phyloP scores from a whole-genome alignment of 2,329 filamentous ascomycete species.

The Diplodia scrobiculata region DNA sequence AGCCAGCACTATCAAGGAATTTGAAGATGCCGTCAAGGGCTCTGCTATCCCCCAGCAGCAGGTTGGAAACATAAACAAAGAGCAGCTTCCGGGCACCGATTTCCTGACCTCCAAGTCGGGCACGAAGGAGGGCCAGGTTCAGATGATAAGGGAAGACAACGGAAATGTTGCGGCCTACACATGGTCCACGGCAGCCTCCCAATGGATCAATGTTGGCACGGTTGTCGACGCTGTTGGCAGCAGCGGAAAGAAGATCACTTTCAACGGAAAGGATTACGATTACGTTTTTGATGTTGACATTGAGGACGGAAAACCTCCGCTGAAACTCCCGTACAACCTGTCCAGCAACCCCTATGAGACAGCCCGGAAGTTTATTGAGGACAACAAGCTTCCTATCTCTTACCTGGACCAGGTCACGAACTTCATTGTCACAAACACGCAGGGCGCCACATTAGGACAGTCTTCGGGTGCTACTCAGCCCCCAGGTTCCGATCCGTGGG shows the following conservation, averaged over 20 bases:
- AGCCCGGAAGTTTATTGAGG: slow-evolving; percentile 84
- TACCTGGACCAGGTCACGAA: slow-evolving; percentile 92
- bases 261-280: slow-evolving; percentile 87
- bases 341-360: slow-evolving; percentile 91
- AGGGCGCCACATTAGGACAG: slow-evolving; percentile 79
- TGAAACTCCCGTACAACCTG: slow-evolving; percentile 93
- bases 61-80: slow-evolving; percentile 77
- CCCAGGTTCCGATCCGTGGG: slow-evolving; percentile 69
- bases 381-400: slow-evolving; percentile 82
- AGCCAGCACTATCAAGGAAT: slow-evolving; percentile 67
- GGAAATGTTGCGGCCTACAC: slow-evolving; percentile 83
- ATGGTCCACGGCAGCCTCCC: slow-evolving; percentile 68
- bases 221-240: slow-evolving; percentile 88
- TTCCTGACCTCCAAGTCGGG: slow-evolving; percentile 80
- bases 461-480: slow-evolving; percentile 49
- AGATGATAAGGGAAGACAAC: slow-evolving; percentile 82
- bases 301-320: slow-evolving; percentile 85
- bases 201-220: slow-evolving; percentile 90
- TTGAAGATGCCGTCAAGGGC: slow-evolving; percentile 77
- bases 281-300: slow-evolving; percentile 97
- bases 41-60: slow-evolving; percentile 89
- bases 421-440: slow-evolving; percentile 87
- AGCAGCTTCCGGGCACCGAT: slow-evolving; percentile 83
- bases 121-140: slow-evolving; percentile 94
- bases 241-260: slow-evolving; percentile 64